These are phyloP conservation scores for Alternaria metachromatica DNA, from an alignment of 2,329 filamentous ascomycete species.

Conservation along the genomic window DNA sequence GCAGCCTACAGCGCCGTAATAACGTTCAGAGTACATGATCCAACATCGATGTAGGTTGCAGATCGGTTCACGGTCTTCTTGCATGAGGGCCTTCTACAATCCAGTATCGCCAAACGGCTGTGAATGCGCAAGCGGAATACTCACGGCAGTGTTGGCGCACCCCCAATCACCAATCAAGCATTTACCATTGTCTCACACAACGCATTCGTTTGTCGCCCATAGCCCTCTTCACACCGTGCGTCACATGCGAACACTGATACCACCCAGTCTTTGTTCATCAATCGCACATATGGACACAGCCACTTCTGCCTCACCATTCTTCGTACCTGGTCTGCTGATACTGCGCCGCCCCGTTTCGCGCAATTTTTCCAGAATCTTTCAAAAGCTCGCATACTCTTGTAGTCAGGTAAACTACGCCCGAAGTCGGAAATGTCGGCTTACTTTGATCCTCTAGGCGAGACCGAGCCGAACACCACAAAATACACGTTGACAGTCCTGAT, in stretches of 20 bases:
- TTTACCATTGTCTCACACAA: background rate
- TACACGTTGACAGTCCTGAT: constrained; percentile 31
- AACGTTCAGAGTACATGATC: too few relatives aligned
- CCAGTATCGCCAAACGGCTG: too few relatives aligned
- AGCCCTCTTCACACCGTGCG: background rate
- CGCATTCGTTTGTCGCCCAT: background rate
- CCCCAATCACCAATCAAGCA: background rate
- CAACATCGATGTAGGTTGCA: too few relatives aligned
- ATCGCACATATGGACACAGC: background rate
- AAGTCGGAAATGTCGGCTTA: constrained; percentile 1
- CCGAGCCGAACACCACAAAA: constrained; percentile 25
- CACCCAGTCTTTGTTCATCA: background rate
- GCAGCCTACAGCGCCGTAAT: too few relatives aligned
- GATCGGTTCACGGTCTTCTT: too few relatives aligned
- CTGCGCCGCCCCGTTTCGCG: background rate
- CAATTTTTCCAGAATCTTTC: background rate
- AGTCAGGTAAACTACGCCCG: background rate
- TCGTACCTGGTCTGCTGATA: background rate
- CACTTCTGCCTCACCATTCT: too few relatives aligned
- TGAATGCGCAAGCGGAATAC: background rate
- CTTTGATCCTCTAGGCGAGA: constrained; percentile 29
- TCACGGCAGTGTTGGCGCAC: background rate
- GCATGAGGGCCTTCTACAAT: too few relatives aligned
- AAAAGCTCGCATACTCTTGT: background rate
- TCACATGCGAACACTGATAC: background rate